These are phyloP conservation scores for Yamadazyma olivae DNA, from an alignment of 805 yeast species.

Conservation along the genomic window DNA sequence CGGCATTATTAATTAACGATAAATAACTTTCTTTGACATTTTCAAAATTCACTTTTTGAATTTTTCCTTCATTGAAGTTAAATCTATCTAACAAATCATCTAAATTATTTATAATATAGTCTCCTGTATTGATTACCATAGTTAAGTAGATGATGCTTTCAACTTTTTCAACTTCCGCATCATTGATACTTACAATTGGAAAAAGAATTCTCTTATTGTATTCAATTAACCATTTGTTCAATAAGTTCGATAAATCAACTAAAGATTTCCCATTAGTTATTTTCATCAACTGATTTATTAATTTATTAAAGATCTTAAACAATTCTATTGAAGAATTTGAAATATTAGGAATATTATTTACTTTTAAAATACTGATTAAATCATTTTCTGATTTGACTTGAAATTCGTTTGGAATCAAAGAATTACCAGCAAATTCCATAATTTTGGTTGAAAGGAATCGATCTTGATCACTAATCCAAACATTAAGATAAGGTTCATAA, in stretches of 20 bases:
- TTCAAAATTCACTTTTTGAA: conserved; percentile 50
- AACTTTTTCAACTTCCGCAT: conserved; percentile 38
- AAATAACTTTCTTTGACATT: conserved; percentile 54
- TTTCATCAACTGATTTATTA: conserved; percentile 59
- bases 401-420: conserved; percentile 48
- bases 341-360: conserved; percentile 58
- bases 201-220: conserved; percentile 28
- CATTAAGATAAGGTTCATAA: conserved; percentile 79
- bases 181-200: conserved; percentile 39
- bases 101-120: conserved; percentile 77
- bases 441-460: conserved; percentile 57
- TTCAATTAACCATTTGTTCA: conserved; percentile 61
- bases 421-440: conserved; percentile 57
- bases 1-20: conserved; percentile 55
- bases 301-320: conserved; percentile 71
- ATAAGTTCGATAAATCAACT: conserved; percentile 55
- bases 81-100: conserved; percentile 69
- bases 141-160: conserved; percentile 69
- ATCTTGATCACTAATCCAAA: conserved; percentile 90
- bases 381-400: conserved; percentile 17
- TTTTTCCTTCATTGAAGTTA: conserved; percentile 37
- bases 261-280: conserved; percentile 40
- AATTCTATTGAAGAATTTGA: conserved; percentile 85
- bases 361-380: conserved; percentile 37
- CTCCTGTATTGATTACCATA: conserved; percentile 80